Conservation (phyloP, 768 basidiomycete genomes). For the Imleria badia region DNA sequence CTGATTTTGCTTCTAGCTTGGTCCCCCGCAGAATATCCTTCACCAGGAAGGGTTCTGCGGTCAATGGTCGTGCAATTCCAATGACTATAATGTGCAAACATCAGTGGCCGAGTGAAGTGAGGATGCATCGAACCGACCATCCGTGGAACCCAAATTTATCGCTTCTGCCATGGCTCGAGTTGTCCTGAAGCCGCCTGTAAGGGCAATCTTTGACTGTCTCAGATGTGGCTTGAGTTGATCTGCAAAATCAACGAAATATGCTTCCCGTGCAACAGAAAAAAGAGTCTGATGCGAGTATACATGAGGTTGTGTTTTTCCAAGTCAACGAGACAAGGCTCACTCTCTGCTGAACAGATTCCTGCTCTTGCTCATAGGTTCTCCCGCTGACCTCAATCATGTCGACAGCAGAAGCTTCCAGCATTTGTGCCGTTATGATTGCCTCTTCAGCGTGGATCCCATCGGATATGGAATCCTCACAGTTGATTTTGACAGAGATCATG, state of each 20-base stretch:
- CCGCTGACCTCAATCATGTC: conserved; percentile 45
- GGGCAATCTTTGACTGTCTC: conserved; percentile 24
- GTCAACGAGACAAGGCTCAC: conserved; percentile 7
- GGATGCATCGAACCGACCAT: conserved; percentile 20
- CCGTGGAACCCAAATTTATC: conserved; percentile 22
- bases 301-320: not conserved
- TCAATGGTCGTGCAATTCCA: conserved; percentile 30
- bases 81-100: conserved; percentile 17
- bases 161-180: conserved; percentile 29
- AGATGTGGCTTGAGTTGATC: conserved; percentile 27
- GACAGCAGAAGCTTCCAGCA: conserved; percentile 35
- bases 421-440: conserved; percentile 26
- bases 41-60: conserved; percentile 32
- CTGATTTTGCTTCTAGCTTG: conserved; percentile 23
- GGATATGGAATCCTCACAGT: conserved; percentile 27
- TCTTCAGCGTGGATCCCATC: conserved; percentile 36
- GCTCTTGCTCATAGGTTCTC: conserved; percentile 35
- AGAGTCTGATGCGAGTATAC: conserved; percentile 5
- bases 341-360: not conserved
- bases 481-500: conserved; percentile 36
- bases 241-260: conserved; percentile 34
- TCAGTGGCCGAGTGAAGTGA: not conserved
- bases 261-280: conserved; percentile 20
- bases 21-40: conserved; percentile 28
- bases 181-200: conserved; percentile 34